These are phyloP conservation scores for Psilocybe cyanescens DNA, from an alignment of 768 basidiomycete species.

Conservation along the genomic window DNA sequence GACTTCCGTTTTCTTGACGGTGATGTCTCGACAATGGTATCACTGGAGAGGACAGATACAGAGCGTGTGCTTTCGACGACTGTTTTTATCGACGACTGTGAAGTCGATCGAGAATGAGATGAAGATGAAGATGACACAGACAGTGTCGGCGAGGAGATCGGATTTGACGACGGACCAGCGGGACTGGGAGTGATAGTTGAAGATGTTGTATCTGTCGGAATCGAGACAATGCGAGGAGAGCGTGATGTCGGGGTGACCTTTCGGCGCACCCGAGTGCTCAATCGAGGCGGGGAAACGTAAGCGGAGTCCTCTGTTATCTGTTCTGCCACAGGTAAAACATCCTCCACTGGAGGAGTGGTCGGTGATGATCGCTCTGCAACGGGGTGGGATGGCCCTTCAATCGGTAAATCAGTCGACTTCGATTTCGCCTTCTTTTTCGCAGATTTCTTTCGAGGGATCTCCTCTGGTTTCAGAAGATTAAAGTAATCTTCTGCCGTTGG, in stretches of 20 bases:
- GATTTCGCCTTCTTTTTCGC: slow-evolving; percentile 3
- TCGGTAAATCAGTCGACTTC: neutral
- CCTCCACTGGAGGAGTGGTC: slow-evolving; percentile 1
- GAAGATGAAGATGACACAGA: slow-evolving; percentile 8
- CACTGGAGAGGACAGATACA: slow-evolving; percentile 40
- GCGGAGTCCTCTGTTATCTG: neutral
- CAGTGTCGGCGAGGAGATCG: neutral
- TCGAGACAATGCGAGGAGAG: slow-evolving; percentile 11
- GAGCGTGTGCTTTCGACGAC: slow-evolving; percentile 35
- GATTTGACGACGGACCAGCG: neutral
- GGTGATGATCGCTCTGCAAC: neutral
- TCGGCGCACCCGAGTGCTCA: slow-evolving; percentile 18
- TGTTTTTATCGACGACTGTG: slow-evolving; percentile 42
- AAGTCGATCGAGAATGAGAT: slow-evolving; percentile 37
- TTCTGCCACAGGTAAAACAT: neutral
- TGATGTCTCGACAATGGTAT: slow-evolving; percentile 36
- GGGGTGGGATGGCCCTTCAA: slow-evolving; percentile 6
- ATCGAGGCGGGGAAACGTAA: slow-evolving; percentile 1
- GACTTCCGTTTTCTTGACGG: slow-evolving; percentile 26
- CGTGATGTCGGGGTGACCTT: slow-evolving; percentile 16
- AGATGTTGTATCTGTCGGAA: neutral
- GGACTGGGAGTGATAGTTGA: slow-evolving; percentile 9
- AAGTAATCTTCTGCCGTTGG: slow-evolving; percentile 24
- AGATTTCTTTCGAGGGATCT: slow-evolving; percentile 7
- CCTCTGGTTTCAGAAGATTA: slow-evolving; percentile 15